A percentile compares a stretch with the other conserved stretches of the same genome.
phyloP scores from a whole-genome alignment of 2,329 filamentous ascomycete species.

The Eutypa lata region DNA sequence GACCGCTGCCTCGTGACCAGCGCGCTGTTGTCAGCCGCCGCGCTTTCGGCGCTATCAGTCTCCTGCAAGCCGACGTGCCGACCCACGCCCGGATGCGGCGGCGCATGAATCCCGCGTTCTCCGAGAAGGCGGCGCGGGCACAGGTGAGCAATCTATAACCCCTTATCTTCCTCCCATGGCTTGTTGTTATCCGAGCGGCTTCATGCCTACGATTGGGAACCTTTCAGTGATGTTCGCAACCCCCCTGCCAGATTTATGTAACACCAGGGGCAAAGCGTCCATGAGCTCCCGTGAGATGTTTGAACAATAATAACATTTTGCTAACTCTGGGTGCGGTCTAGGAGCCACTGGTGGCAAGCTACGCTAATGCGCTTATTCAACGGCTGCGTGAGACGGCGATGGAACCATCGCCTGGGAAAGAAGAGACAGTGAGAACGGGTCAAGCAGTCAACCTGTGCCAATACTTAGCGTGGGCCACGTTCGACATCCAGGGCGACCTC shows the following conservation, averaged over 20 bases:
- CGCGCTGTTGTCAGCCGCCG: conserved; percentile 7
- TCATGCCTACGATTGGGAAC: no score
- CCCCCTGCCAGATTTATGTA: no score
- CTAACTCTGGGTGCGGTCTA: no score
- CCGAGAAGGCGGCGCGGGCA: conserved; percentile 13
- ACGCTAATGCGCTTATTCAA: conserved; percentile 35
- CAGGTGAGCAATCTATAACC: not conserved
- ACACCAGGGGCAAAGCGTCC: no score
- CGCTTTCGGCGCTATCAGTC: conserved; percentile 8
- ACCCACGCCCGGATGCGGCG: conserved; percentile 15
- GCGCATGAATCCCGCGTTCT: conserved; percentile 15
- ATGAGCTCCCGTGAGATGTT: no score
- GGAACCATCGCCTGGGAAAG: not conserved
- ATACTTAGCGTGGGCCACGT: conserved; percentile 14
- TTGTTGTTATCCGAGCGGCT: no score
- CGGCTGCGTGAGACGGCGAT: conserved; percentile 19
- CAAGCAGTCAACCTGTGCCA: conserved; percentile 10
- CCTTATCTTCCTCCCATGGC: no score
- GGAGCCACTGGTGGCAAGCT: conserved; percentile 26
- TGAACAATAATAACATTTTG: no score
- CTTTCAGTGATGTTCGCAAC: no score
- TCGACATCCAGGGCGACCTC: conserved; percentile 16
- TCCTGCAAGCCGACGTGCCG: conserved; percentile 20
- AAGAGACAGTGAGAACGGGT: not conserved
- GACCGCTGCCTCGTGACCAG: conserved; percentile 11